Evolutionary conservation across 2,329 filamentous ascomycete species (phyloP), one percentile per base, ranked within the genome.

Genomic region (Exophiala spinifera): DNA sequence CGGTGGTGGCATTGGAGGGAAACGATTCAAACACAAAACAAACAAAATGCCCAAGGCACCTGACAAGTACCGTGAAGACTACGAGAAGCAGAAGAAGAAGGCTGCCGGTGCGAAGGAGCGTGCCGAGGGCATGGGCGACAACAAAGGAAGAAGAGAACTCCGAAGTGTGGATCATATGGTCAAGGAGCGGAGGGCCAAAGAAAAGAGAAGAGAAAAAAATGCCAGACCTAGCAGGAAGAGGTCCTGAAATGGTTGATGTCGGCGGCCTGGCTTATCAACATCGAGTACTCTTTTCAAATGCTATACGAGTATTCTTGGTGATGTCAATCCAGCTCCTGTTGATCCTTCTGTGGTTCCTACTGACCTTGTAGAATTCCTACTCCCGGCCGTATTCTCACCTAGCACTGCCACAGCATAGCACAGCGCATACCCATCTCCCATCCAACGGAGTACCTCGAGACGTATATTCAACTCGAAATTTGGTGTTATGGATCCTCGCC

Each of bases 21-120:
- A 76, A 52, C 79, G 85, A 59, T 96, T 87, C 77, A 89, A 87
- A 76, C 94, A 99, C 76, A 92, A 87, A 73, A 83, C 86, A 71
- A 86, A 94, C 69, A 85, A 82, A 74, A 91, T 91, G 53, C 94
- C 95, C 60, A 97, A 96, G 79, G 84, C 89, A 65, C 91, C 94
- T 6, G 94, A 99, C 77, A 92, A 88, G 74, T 92, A 82, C 72
- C 82, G 94, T 57, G 91, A 92, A 70, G 92, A 99, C 73, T 99
- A 89, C 73, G 79, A 95, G 61, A 84, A 85, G 69, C 86, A 88
- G 75, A 96, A 94, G 85, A 91, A 91, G 85, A 85, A 89, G 67
- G 86, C 94, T 15, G 84, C 85, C 14, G 91, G 91, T 68, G 91
- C 92, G 43, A 88, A 87, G 73, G 89, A 96, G 77, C 91, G 69